Evolutionary conservation across 2,329 filamentous ascomycete genomes (phyloP).

Genomic region (Exophiala viscosa): DNA sequence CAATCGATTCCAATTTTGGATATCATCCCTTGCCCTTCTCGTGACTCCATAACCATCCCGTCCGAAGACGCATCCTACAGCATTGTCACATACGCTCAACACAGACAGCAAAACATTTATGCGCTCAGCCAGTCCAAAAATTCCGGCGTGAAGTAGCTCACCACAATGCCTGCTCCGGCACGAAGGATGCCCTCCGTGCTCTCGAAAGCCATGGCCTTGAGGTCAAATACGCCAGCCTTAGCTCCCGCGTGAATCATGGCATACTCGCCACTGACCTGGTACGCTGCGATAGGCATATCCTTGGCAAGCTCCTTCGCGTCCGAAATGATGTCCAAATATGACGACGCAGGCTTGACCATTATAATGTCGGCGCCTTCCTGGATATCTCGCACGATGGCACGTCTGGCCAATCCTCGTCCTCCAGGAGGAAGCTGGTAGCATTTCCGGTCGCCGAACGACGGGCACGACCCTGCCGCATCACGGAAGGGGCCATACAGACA

Average conservation of each 20-base stretch:
- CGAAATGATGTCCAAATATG: slow-evolving; percentile 95
- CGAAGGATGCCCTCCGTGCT: slow-evolving; percentile 88
- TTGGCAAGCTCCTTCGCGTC: slow-evolving; percentile 92
- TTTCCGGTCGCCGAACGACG: slow-evolving; percentile 88
- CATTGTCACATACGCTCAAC: no score
- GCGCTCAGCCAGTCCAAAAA: slow-evolving; percentile 59
- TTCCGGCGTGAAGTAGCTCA: slow-evolving; percentile 90
- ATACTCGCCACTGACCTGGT: slow-evolving; percentile 95
- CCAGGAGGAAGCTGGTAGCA: slow-evolving; percentile 97
- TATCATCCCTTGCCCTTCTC: no score
- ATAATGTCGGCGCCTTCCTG: slow-evolving; percentile 94
- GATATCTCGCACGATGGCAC: slow-evolving; percentile 87
- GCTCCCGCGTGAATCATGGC: slow-evolving; percentile 97
- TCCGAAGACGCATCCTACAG: no score
- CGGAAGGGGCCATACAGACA: slow-evolving; percentile 97
- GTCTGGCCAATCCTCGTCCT: slow-evolving; percentile 82
- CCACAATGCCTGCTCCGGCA: slow-evolving; percentile 86
- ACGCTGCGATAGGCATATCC: slow-evolving; percentile 89
- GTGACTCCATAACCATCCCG: no score
- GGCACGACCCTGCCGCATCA: slow-evolving; percentile 85
- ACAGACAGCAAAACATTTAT: background rate
- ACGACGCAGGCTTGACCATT: slow-evolving; percentile 97
- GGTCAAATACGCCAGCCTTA: slow-evolving; percentile 92
- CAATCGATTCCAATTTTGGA: no score
- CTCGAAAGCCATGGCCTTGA: slow-evolving; percentile 93